Conservation (phyloP, 2,329 filamentous ascomycete genomes). For the Ophiognomonia clavigignenti-juglandacearum region DNA sequence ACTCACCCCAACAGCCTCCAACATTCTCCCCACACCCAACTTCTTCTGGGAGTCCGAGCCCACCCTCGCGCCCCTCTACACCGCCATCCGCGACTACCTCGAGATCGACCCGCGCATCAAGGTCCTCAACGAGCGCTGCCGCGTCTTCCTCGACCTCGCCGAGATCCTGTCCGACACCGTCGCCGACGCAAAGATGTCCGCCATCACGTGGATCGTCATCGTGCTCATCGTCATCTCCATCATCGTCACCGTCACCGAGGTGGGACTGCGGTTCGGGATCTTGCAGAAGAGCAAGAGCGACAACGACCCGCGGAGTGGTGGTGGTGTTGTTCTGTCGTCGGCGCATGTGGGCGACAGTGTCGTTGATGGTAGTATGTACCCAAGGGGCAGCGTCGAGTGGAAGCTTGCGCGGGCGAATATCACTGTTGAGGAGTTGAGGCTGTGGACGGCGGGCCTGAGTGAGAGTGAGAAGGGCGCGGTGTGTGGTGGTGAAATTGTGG, state of each 20-base stretch:
- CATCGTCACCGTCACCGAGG: conserved; percentile 84
- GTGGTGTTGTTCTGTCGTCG: too few relatives aligned
- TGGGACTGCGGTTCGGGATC: conserved; percentile 78
- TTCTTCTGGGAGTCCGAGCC: conserved; percentile 99
- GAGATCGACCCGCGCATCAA: conserved; percentile 96
- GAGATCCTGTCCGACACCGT: conserved; percentile 92
- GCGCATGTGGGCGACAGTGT: too few relatives aligned
- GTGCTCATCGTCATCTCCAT: conserved; percentile 88
- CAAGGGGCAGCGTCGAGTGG: conserved; percentile 17
- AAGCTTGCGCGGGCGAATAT: conserved; percentile 20
- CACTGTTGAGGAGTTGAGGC: conserved; percentile 25
- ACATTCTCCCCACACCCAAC: conserved; percentile 91
- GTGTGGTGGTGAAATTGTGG: conserved; percentile 24
- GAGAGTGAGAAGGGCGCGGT: conserved; percentile 24
- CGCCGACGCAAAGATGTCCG: conserved; percentile 90
- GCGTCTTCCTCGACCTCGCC: conserved; percentile 92
- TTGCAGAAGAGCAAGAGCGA: conserved; percentile 39
- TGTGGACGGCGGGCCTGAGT: conserved; percentile 20
- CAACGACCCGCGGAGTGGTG: too few relatives aligned
- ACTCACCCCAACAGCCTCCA: conserved; percentile 60
- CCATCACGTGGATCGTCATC: conserved; percentile 98
- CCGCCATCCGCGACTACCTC: conserved; percentile 91
- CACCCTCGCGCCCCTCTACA: conserved; percentile 89
- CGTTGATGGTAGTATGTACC: background rate
- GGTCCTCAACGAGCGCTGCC: conserved; percentile 93